phyloP scores from a whole-genome alignment of 352 stramenopile genomes.

The Albugo laibachii region DNA sequence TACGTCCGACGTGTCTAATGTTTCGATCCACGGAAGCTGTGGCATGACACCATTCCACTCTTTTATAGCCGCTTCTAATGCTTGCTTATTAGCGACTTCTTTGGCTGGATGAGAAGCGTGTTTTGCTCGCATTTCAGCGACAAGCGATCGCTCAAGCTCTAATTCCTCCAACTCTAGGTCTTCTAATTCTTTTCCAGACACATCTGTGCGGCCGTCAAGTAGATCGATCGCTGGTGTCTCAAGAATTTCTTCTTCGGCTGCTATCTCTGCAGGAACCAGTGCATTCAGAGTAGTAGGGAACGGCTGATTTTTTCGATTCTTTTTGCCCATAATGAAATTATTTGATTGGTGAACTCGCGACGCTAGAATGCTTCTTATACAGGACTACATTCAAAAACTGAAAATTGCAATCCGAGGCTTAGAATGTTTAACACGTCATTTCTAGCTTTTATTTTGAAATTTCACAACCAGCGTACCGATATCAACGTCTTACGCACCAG shows the following conservation, averaged over 20 bases:
- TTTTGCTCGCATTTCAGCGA: constrained; percentile 41
- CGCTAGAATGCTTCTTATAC: too few species aligned
- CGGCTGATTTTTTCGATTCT: too few species aligned
- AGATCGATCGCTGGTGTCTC: constrained; percentile 58
- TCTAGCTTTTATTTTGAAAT: too few species aligned
- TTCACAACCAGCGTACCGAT: too few species aligned
- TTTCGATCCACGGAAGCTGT: constrained; percentile 54
- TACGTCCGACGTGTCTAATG: constrained; percentile 40
- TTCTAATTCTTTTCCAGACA: constrained; percentile 14
- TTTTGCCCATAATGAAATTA: too few species aligned
- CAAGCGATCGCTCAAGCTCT: constrained; percentile 51
- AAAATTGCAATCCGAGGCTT: too few species aligned
- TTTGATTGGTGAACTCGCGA: too few species aligned
- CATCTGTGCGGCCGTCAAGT: constrained; percentile 21
- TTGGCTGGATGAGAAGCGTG: constrained; percentile 12
- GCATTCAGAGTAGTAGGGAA: too few species aligned
- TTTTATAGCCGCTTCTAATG: constrained; percentile 26
- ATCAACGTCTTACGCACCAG: too few species aligned
- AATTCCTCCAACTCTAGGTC: constrained; percentile 36
- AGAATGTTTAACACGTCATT: too few species aligned
- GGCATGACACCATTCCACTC: constrained; percentile 30
- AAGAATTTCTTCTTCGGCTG: constrained; percentile 63
- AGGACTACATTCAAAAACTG: too few species aligned
- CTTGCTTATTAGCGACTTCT: constrained; percentile 57
- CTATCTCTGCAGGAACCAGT: constrained; percentile 47